phyloP scores from a whole-genome alignment of 2,329 filamentous ascomycete genomes.

The Colletotrichum abscissum region DNA sequence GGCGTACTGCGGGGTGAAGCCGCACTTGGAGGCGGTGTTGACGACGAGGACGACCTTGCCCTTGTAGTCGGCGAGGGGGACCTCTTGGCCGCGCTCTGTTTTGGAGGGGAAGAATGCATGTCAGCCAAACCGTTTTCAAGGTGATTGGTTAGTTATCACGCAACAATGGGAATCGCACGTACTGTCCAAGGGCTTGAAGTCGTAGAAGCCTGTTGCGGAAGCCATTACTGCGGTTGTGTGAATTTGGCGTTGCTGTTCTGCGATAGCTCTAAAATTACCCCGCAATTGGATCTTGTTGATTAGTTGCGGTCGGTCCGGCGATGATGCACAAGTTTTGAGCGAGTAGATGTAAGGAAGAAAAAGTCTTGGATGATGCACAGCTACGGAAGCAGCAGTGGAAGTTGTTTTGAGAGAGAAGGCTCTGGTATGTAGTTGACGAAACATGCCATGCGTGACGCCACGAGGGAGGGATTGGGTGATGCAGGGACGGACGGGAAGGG shows the following conservation, averaged over 20 bases:
- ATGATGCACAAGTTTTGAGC: not conserved
- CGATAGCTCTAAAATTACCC: constrained; percentile 3
- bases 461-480: not conserved
- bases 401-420: constrained; percentile 2
- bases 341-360: not conserved
- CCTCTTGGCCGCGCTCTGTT: constrained; percentile 78
- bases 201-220: constrained; percentile 72
- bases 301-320: not conserved
- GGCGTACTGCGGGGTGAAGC: constrained; percentile 95
- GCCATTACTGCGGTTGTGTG: constrained; percentile 45
- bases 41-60: constrained; percentile 96
- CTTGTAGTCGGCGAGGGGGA: constrained; percentile 77
- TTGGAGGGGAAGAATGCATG: not conserved
- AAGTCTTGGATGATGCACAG: not conserved
- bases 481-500: not conserved
- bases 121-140: not conserved
- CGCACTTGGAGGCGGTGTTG: constrained; percentile 98
- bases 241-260: constrained; percentile 8
- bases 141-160: constrained; percentile 1
- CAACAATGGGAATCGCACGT: constrained; percentile 48
- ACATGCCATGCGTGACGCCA: constrained; percentile 25
- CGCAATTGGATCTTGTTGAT: constrained; percentile 21
- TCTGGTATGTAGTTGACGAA: constrained; percentile 16
- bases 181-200: constrained; percentile 88
- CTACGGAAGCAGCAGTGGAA: not conserved